These are phyloP conservation scores for Ogataea trehaloabstinens DNA, from an alignment of 805 yeast genomes.

Conservation along the genomic window DNA sequence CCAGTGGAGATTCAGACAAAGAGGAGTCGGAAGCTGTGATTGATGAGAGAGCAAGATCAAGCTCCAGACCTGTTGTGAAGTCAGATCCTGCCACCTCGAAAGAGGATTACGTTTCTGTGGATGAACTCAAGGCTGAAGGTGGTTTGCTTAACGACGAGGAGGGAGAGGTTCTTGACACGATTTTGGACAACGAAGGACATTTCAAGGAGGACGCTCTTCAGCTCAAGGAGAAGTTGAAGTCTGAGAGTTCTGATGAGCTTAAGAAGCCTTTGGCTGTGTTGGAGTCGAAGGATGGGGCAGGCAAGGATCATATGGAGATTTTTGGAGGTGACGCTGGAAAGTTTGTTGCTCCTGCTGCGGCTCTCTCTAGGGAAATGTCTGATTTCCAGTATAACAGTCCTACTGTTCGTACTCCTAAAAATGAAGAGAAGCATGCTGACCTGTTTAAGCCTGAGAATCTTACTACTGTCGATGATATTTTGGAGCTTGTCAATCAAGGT, in stretches of 20 bases:
- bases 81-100: slow-evolving; percentile 32
- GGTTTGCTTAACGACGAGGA: slow-evolving; percentile 59
- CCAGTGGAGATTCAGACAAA: slow-evolving; percentile 18
- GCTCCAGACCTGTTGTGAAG: slow-evolving; percentile 44
- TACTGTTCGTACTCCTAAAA: slow-evolving; percentile 6
- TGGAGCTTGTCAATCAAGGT: slow-evolving; percentile 33
- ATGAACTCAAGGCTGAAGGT: slow-evolving; percentile 41
- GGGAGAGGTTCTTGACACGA: slow-evolving; percentile 50
- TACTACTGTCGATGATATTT: slow-evolving; percentile 30
- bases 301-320: slow-evolving; percentile 15
- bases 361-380: slow-evolving; percentile 18
- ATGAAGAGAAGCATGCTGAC: slow-evolving; percentile 11
- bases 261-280: slow-evolving; percentile 1
- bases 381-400: slow-evolving; percentile 17
- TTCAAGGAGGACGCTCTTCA: slow-evolving; percentile 47
- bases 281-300: slow-evolving; percentile 4
- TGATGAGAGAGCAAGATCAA: slow-evolving; percentile 22
- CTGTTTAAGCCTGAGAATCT: slow-evolving; percentile 24
- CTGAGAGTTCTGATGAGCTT: slow-evolving; percentile 2
- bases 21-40: slow-evolving; percentile 8
- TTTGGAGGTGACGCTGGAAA: slow-evolving; percentile 33
- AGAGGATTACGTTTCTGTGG: slow-evolving; percentile 28
- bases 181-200: slow-evolving; percentile 53
- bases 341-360: slow-evolving; percentile 36
- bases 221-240: slow-evolving; percentile 18